phyloP scores from a whole-genome alignment of 2,329 filamentous ascomycete species.

The Juglanconis oblonga region DNA sequence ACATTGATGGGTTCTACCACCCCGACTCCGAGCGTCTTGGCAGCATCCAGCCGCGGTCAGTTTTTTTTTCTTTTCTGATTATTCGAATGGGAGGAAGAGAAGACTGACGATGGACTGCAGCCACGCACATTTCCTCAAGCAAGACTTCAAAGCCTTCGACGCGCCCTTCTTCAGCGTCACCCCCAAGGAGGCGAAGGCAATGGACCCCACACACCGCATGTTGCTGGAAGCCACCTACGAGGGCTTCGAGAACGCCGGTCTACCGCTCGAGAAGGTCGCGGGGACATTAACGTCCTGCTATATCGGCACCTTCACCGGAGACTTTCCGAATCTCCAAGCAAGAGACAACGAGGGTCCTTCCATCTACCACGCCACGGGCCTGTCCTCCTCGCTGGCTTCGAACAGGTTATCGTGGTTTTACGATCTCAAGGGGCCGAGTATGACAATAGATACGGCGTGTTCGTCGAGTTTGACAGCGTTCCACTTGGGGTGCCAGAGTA shows the following conservation, averaged over 20 bases:
- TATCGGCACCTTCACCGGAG: conserved; percentile 29
- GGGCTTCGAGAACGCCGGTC: conserved; percentile 31
- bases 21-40: conserved; percentile 3
- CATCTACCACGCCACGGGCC: conserved; percentile 32
- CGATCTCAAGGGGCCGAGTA: conserved; percentile 34
- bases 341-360: conserved; percentile 17
- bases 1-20: conserved; percentile 13
- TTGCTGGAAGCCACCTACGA: conserved; percentile 35
- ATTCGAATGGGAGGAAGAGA: neutral
- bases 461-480: conserved; percentile 22
- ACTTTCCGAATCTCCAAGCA: conserved; percentile 23
- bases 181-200: conserved; percentile 28
- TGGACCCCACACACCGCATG: conserved; percentile 32
- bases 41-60: conserved; percentile 1
- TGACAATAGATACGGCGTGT: conserved; percentile 38
- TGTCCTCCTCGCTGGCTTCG: conserved; percentile 18
- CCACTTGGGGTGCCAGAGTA: conserved; percentile 6
- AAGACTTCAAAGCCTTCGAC: conserved; percentile 22
- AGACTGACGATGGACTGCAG: conserved; percentile 8
- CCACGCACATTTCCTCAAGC: neutral
- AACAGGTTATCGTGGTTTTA: conserved; percentile 42
- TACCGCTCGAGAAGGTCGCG: conserved; percentile 22
- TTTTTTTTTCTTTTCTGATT: neutral
- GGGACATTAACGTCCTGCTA: conserved; percentile 30
- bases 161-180: conserved; percentile 31